Base-by-base conservation (phyloP, 1,284 basidiomycete genomes). In the Papiliotrema terrestris region DNA sequence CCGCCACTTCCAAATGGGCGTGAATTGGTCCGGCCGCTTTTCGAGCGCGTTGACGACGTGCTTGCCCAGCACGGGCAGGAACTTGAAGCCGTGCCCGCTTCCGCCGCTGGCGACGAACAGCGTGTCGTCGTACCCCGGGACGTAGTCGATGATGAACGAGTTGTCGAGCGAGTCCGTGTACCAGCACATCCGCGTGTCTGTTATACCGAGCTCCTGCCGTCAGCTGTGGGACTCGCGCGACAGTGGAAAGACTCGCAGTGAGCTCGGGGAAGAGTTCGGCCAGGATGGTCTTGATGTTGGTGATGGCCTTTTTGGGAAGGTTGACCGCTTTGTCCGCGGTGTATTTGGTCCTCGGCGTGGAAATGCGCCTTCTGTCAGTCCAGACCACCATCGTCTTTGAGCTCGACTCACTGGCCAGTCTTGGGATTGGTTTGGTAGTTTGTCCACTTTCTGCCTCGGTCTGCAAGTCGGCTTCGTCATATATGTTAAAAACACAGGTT, bases 161-260 rank as follows among this genome's bases (percentile, higher is more conserved):
- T 66, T 66, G 52, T 66, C 63, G 29, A 60, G 26, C 32, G 54
- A 57, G 51, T 68, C 66, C 14, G 67, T 68, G 56, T 68, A 68
- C 67, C 67, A 68, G 57, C 67, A 68, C 60, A 67, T 60, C n/a
- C 65, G 41, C 3, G 67, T 68, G 23, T 56, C 61, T 15, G 65
- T 60, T 50, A 67, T 67, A 5, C 67, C 67, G 22, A 68, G 51
- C 13, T 51, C 57, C 56, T 60, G 29, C 2, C 17, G 20, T 38
- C 23, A 32, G 29, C 29, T 32, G 29, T 11, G 29, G 29, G 17
- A 49, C 6, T 23, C 3, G 37, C 14, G 43, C 6, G 5, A 26
- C 22, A 15, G 22, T 13, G 20, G 29, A 5, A 1, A 13, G 5
- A 43, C 59, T 23, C 49, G 55, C 60, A 19, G 47, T 57, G 25